These are phyloP conservation scores for Rhynchosporium graminicola DNA, from an alignment of 2,329 filamentous ascomycete species.

Conservation along the genomic window DNA sequence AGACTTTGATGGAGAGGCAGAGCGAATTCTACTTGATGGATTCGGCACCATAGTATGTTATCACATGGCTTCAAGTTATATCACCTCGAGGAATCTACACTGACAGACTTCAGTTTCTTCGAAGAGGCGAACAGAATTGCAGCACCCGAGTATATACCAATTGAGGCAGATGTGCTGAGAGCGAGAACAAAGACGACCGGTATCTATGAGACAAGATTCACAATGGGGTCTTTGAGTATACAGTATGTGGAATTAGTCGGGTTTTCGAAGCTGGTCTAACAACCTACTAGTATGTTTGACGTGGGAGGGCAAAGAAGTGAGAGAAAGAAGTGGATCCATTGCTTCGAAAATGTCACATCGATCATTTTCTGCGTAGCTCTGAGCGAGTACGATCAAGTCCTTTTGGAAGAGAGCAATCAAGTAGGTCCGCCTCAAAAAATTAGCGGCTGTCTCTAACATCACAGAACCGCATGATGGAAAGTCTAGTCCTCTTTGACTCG, in stretches of 20 bases:
- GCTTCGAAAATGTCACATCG: conserved; percentile 98
- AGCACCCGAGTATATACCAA: conserved; percentile 81
- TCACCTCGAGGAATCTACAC: background rate
- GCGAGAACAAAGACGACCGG: conserved; percentile 97
- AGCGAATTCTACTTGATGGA: conserved; percentile 99
- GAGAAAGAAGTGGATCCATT: conserved; percentile 99
- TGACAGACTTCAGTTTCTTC: conserved; percentile 72
- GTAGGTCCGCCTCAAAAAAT: conserved; percentile 51
- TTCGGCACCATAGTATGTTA: conserved; percentile 86
- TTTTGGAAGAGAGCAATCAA: conserved; percentile 96
- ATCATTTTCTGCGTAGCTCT: conserved; percentile 99
- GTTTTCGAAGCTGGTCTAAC: conserved; percentile 30
- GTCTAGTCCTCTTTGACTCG: conserved; percentile 91
- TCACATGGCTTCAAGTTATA: background rate
- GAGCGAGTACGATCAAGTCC: conserved; percentile 96
- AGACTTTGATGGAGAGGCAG: conserved; percentile 84
- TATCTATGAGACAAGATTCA: conserved; percentile 98
- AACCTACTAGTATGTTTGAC: conserved; percentile 84
- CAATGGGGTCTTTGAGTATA: conserved; percentile 98
- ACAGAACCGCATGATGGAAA: conserved; percentile 99
- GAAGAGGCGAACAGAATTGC: conserved; percentile 88
- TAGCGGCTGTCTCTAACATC: background rate
- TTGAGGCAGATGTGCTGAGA: conserved; percentile 91
- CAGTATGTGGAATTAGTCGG: conserved; percentile 66
- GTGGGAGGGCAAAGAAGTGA: conserved; percentile 96